Conservation (phyloP, 2,329 filamentous ascomycete genomes). For the Botrytis sinoallii region DNA sequence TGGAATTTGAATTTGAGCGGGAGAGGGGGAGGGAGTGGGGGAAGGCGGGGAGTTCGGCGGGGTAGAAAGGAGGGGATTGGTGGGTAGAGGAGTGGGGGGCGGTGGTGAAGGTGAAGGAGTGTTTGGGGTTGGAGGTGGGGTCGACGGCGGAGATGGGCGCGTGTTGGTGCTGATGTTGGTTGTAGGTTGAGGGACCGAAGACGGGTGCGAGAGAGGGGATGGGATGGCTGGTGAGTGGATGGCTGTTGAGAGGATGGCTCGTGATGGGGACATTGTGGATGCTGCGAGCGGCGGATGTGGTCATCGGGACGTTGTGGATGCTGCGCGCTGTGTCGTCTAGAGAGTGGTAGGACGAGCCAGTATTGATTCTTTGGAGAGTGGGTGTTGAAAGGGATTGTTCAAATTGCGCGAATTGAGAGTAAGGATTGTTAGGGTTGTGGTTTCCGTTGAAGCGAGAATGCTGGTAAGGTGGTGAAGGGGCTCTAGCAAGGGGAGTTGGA, state of each 20-base stretch:
- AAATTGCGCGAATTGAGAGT: constrained; percentile 19
- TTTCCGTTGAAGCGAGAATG: neutral
- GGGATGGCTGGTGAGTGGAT: neutral
- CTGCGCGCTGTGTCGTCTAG: constrained; percentile 1
- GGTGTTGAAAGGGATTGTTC: constrained; percentile 16
- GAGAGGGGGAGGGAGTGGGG: neutral
- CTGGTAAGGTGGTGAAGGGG: neutral
- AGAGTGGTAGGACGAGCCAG: constrained; percentile 11
- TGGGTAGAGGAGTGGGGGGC: neutral
- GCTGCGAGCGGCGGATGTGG: neutral
- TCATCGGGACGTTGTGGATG: neutral
- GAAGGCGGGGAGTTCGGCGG: neutral
- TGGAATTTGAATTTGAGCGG: constrained; percentile 7
- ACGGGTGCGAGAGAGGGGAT: neutral
- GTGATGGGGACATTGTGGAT: constrained; percentile 4
- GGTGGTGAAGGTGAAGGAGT: constrained; percentile 19
- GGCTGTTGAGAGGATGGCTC: neutral
- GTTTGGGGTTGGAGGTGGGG: constrained; percentile 12
- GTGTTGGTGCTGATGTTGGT: neutral
- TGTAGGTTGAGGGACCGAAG: neutral
- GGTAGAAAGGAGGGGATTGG: neutral
- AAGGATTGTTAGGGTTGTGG: constrained; percentile 11
- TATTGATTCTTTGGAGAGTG: constrained; percentile 12
- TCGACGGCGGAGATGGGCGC: constrained; percentile 9
- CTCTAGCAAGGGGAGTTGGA: neutral